Evolutionary conservation across 2,329 filamentous ascomycete genomes (phyloP).

Genomic region (Aspergillus cejpii): DNA sequence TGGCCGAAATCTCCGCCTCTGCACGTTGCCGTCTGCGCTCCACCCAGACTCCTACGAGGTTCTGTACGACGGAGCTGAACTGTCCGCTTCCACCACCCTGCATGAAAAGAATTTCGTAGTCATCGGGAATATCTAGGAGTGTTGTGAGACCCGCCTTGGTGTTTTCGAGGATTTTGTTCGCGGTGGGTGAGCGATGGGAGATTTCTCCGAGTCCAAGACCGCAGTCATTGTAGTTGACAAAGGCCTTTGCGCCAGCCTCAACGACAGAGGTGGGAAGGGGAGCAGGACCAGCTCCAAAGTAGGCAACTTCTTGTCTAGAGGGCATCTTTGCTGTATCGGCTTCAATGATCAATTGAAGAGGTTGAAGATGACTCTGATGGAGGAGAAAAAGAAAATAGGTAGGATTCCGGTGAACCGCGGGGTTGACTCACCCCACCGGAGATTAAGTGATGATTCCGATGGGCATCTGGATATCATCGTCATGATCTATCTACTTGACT

Average conservation of each 20-base stretch:
- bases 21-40: constrained; percentile 55
- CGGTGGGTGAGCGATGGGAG: constrained; percentile 75
- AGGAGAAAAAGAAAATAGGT: neutral
- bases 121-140: constrained; percentile 73
- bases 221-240: constrained; percentile 73
- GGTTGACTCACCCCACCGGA: neutral
- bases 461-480: too few species aligned
- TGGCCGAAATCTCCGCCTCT: constrained; percentile 40
- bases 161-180: constrained; percentile 69
- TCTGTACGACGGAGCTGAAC: constrained; percentile 78
- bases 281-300: constrained; percentile 90
- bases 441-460: neutral
- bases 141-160: constrained; percentile 66
- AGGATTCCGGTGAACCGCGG: neutral
- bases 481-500: too few species aligned
- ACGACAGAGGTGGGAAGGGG: constrained; percentile 74
- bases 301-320: constrained; percentile 62
- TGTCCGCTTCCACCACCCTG: constrained; percentile 73
- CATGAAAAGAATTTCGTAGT: constrained; percentile 72
- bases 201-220: constrained; percentile 86
- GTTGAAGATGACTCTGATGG: neutral
- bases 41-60: constrained; percentile 78
- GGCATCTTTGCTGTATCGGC: neutral
- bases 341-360: neutral
- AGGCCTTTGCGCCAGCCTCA: constrained; percentile 65